Percentiles rank a stretch among this genome's conserved stretches.
These are phyloP conservation scores for Didymella pinodella DNA, from an alignment of 2,329 filamentous ascomycete genomes.

Conservation along the genomic window DNA sequence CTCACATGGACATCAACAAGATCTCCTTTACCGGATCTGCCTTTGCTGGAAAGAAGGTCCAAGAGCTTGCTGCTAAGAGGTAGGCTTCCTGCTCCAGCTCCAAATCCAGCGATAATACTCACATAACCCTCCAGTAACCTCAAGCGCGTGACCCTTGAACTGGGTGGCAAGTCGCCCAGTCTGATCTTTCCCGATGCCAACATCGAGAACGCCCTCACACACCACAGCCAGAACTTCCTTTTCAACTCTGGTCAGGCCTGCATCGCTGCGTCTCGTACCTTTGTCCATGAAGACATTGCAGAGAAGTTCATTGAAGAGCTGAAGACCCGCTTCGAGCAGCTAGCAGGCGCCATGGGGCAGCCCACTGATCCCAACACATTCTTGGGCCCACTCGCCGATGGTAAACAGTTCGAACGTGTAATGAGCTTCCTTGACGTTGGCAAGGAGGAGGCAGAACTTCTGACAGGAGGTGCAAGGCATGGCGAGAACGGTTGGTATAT, in stretches of 20 bases:
- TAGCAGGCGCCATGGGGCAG: slow-evolving; percentile 32
- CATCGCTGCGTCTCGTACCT: slow-evolving; percentile 38
- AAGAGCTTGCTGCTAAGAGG: slow-evolving; percentile 40
- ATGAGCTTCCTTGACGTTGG: slow-evolving; percentile 42
- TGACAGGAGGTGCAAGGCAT: slow-evolving; percentile 40
- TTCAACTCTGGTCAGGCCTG: slow-evolving; percentile 41
- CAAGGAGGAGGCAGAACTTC: slow-evolving; percentile 38
- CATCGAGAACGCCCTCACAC: slow-evolving; percentile 53
- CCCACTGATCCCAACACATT: slow-evolving; percentile 29
- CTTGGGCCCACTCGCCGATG: slow-evolving; percentile 45
- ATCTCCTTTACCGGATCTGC: slow-evolving; percentile 53
- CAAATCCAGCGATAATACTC: background rate
- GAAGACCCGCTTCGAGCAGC: slow-evolving; percentile 34
- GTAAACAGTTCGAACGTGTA: slow-evolving; percentile 39
- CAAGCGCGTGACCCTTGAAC: slow-evolving; percentile 56
- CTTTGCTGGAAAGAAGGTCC: slow-evolving; percentile 47
- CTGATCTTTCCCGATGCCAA: slow-evolving; percentile 60
- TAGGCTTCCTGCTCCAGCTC: background rate
- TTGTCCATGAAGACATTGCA: slow-evolving; percentile 43
- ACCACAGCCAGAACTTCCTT: slow-evolving; percentile 37
- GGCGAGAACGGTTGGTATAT: slow-evolving; percentile 40
- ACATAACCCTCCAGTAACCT: slow-evolving; percentile 28
- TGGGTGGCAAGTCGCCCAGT: slow-evolving; percentile 58
- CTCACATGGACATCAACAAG: slow-evolving; percentile 54
- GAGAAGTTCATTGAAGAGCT: slow-evolving; percentile 38